These are phyloP conservation scores for Paecilomyces fulvus DNA, from an alignment of 2,329 filamentous ascomycete species.

Conservation along the genomic window DNA sequence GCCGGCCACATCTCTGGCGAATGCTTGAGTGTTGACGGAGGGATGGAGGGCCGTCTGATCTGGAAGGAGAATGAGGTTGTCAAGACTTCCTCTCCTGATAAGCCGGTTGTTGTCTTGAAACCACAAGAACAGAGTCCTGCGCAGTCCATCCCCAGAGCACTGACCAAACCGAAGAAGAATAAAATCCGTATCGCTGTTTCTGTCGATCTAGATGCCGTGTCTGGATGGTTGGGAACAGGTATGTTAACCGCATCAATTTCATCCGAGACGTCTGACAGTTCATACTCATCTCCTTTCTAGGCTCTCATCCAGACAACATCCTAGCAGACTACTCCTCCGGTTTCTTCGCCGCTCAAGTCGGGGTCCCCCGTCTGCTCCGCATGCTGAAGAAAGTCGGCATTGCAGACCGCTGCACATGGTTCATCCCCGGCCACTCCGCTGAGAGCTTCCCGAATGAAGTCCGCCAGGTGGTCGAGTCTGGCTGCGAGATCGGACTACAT, in stretches of 20 bases:
- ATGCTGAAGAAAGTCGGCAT: slow-evolving; percentile 46
- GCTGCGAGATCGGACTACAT: slow-evolving; percentile 43
- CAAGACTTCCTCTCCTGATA: not conserved
- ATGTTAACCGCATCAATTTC: slow-evolving; percentile 3
- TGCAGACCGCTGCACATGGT: slow-evolving; percentile 50
- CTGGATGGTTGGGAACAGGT: slow-evolving; percentile 53
- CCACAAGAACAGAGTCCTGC: not conserved
- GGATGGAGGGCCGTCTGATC: slow-evolving; percentile 43
- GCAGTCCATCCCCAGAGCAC: slow-evolving; percentile 6
- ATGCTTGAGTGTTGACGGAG: slow-evolving; percentile 44
- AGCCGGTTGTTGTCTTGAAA: not conserved
- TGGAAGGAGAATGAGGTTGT: slow-evolving; percentile 39
- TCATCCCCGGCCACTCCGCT: slow-evolving; percentile 51
- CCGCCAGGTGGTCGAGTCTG: slow-evolving; percentile 42
- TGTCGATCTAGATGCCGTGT: slow-evolving; percentile 51
- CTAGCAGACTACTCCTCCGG: slow-evolving; percentile 49
- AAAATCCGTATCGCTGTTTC: slow-evolving; percentile 25
- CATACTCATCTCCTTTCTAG: slow-evolving; percentile 6
- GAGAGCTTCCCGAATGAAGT: slow-evolving; percentile 50
- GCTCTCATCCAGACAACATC: slow-evolving; percentile 42
- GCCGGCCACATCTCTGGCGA: slow-evolving; percentile 49
- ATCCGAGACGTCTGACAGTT: not conserved
- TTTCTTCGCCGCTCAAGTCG: slow-evolving; percentile 50
- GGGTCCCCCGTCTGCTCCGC: slow-evolving; percentile 47
- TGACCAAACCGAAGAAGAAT: slow-evolving; percentile 9